These are phyloP conservation scores for Chaetomidium leptoderma DNA, from an alignment of 495 filamentous ascomycete genomes.

Conservation along the genomic window DNA sequence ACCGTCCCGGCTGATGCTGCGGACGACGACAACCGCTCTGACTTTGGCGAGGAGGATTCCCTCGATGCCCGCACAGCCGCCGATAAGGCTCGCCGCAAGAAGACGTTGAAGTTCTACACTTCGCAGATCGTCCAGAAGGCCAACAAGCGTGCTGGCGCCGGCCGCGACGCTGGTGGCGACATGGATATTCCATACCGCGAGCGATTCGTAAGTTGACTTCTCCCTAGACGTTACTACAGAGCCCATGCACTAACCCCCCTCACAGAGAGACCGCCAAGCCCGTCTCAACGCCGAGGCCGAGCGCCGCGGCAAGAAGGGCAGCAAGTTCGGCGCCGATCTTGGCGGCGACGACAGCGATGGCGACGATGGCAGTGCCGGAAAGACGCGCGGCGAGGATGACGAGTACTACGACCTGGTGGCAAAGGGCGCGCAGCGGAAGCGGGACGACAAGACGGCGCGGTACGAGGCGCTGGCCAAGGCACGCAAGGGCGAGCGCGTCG, in stretches of 20 bases:
- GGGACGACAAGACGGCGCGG: conserved; percentile 60
- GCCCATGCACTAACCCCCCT: conserved; percentile 8
- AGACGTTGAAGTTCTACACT: conserved; percentile 91
- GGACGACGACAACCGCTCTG: conserved; percentile 51
- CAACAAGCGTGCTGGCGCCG: conserved; percentile 76
- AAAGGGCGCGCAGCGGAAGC: conserved; percentile 63
- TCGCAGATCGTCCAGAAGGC: conserved; percentile 91
- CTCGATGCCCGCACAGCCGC: conserved; percentile 54
- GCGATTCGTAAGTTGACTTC: conserved; percentile 50
- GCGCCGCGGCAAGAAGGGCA: conserved; percentile 65
- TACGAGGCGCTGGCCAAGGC: conserved; percentile 44
- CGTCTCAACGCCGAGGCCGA: conserved; percentile 84
- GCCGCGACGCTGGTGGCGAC: conserved; percentile 82
- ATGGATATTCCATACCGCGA: conserved; percentile 88
- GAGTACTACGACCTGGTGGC: conserved; percentile 88
- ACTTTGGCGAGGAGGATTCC: conserved; percentile 60
- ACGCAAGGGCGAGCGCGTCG: conserved; percentile 50
- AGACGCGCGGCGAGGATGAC: conserved; percentile 56
- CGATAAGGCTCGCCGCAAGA: conserved; percentile 81
- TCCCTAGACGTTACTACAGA: background rate
- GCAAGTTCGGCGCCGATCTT: conserved; percentile 55
- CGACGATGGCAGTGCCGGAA: conserved; percentile 38
- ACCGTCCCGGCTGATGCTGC: conserved; percentile 28
- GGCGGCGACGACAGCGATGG: conserved; percentile 59
- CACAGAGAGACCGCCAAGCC: conserved; percentile 66